Evolutionary conservation across 495 filamentous ascomycete genomes (phyloP).

Genomic region (Entonaema liquescens): DNA sequence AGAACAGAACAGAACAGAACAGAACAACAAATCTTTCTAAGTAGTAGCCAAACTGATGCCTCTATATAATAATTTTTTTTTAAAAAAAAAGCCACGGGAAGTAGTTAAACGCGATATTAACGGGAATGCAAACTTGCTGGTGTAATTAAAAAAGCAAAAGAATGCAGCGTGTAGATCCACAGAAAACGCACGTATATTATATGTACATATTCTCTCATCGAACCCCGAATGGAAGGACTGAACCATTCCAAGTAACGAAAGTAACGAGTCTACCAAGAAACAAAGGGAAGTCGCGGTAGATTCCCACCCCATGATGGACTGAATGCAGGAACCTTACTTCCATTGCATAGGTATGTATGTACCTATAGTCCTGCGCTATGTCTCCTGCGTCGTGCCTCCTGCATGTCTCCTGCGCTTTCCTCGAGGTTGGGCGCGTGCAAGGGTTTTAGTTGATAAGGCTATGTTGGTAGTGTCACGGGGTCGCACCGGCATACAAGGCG

Average conservation of each 20-base stretch:
- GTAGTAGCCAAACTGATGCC: not conserved
- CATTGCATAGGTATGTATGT: not conserved
- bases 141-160: slow-evolving; percentile 23
- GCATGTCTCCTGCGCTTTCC: slow-evolving; percentile 10
- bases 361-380: not conserved
- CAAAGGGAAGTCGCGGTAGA: not conserved
- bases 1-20: not conserved
- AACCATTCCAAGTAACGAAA: not conserved
- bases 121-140: slow-evolving; percentile 3
- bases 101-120: not conserved
- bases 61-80: slow-evolving; percentile 25
- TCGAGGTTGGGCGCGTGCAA: slow-evolving; percentile 17
- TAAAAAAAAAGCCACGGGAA: not conserved
- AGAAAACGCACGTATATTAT: slow-evolving; percentile 15
- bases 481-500: slow-evolving; percentile 12
- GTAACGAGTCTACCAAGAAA: not conserved
- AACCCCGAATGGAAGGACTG: slow-evolving; percentile 9
- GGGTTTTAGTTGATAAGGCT: slow-evolving; percentile 8
- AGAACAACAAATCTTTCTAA: not conserved
- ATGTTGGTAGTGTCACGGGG: slow-evolving; percentile 31
- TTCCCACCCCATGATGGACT: not conserved
- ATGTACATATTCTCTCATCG: slow-evolving; percentile 9
- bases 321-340: slow-evolving; percentile 1
- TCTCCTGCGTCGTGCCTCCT: not conserved
- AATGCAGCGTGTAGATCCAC: slow-evolving; percentile 21